phyloP scores from a whole-genome alignment of 345 rosid genomes.

The Cardiospermum halicacabum region DNA sequence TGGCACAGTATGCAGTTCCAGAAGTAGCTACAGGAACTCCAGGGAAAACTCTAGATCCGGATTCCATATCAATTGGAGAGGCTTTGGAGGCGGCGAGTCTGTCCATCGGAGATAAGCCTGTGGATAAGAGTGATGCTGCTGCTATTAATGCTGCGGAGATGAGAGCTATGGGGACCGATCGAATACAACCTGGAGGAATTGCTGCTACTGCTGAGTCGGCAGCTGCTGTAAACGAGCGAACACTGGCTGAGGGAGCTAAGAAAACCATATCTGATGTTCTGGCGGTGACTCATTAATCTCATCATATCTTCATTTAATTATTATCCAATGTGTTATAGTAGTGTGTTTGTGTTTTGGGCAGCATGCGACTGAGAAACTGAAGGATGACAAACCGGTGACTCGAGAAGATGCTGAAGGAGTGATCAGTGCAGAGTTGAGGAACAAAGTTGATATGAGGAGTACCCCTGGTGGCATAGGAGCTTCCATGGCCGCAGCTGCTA shows the following conservation, averaged over 20 bases:
- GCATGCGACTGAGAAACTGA: conserved; percentile 40
- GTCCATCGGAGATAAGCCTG: conserved; percentile 40
- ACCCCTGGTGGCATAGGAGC: conserved; percentile 55
- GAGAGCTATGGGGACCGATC: conserved; percentile 33
- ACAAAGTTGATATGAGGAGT: conserved; percentile 30
- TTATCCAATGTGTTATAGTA: too few relatives aligned
- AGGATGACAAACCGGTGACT: conserved; percentile 42
- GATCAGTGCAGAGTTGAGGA: conserved; percentile 41
- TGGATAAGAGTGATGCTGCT: conserved; percentile 48
- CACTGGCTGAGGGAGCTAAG: conserved; percentile 25
- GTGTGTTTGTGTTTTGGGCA: conserved; percentile 6
- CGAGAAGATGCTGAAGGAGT: conserved; percentile 50
- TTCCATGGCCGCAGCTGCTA: conserved; percentile 47
- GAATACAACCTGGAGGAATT: conserved; percentile 30
- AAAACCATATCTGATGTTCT: conserved; percentile 36
- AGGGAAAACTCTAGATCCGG: conserved; percentile 12
- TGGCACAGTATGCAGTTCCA: conserved; percentile 30
- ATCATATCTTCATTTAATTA: too few relatives aligned
- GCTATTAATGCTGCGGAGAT: conserved; percentile 51
- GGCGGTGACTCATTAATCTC: conserved; percentile 23
- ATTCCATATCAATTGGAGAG: conserved; percentile 43
- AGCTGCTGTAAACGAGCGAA: conserved; percentile 29
- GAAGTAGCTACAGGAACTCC: conserved; percentile 16
- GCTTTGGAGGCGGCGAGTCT: conserved; percentile 47
- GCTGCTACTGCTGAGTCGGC: conserved; percentile 45